Evolutionary conservation across 352 stramenopile species (phyloP), one percentile per base, ranked within the genome.

Genomic region (Pythium rishiriense): DNA sequence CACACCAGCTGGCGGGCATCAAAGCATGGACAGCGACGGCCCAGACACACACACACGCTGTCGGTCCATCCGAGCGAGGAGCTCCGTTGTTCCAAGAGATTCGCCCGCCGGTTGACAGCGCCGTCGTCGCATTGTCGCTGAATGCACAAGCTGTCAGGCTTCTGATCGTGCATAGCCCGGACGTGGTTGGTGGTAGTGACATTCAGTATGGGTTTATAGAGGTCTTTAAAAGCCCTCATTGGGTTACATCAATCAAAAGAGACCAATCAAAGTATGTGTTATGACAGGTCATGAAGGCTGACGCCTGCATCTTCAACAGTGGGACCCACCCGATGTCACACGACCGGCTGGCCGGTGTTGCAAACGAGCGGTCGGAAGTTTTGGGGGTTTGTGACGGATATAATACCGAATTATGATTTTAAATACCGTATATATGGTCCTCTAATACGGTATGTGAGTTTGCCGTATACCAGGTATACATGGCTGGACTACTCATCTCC

Each of bases 311-410:
- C 25, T 51, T 43, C 15, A 29, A 52, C 0, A 29, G 53, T 52
- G 39, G 39, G n/a, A 49, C 21, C 3, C 6, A 19, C 15, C 21
- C 11, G 19, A 46, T n/a, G 39, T 46, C 39, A 46, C 14, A 46
- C 19, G 6, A 31, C 37, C 53, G 52, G 53, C 37, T 61, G 53
- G 53, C 42, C n/a, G 33, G 26, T 28, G 48, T 41, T 61, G 53
- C 53, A 50, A 52, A 42, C 25, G 24, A 22, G 22, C 39, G 15
- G 14, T 17, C 39, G 39, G 19, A 46, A 39, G 4, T 17, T 39
- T 11, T 39, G 11, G 2, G n/a, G n/a, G 33, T 39, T 39, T 12
- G 9, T 39, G 33, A 12, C 33, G 33, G 33, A 37, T 39, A 17
- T 39, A 39, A 17, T 39, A 39, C 33, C 31, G 31, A 37, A 37